These are phyloP conservation scores for Penicillium sp. DNA, from an alignment of 2,329 filamentous ascomycete species.

Conservation along the genomic window DNA sequence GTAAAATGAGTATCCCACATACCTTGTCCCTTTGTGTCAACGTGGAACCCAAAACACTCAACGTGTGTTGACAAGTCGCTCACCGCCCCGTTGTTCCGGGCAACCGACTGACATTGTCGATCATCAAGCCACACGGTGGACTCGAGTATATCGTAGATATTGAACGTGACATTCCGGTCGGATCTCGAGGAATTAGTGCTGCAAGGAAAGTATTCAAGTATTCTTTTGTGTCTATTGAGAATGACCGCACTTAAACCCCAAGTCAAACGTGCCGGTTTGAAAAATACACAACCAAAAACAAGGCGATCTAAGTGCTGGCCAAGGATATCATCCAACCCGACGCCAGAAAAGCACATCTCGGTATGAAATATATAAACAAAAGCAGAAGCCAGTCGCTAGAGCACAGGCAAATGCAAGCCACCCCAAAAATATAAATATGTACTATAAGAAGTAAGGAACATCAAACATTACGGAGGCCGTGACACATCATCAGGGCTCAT, in stretches of 20 bases:
- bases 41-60: conserved; percentile 1
- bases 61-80: conserved; percentile 14
- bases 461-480: conserved; percentile 20
- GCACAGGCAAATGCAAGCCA: conserved; percentile 7
- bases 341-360: not conserved
- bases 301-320: not conserved
- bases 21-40: conserved; percentile 1
- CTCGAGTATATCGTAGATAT: not conserved
- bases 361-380: not conserved
- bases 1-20: not conserved
- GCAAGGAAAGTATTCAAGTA: not conserved
- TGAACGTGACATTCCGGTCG: not conserved
- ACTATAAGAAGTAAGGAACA: conserved; percentile 2
- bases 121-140: not conserved
- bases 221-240: not conserved
- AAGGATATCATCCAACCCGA: not conserved
- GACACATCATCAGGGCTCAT: conserved; percentile 31
- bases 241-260: not conserved
- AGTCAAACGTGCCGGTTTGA: not conserved
- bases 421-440: conserved; percentile 17
- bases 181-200: not conserved
- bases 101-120: conserved; percentile 12
- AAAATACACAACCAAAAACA: not conserved
- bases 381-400: conserved; percentile 1
- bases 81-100: conserved; percentile 22